These are phyloP conservation scores for Fennellomyces sp. DNA, from an alignment of 371 early-diverging fungal species.

Conservation along the genomic window DNA sequence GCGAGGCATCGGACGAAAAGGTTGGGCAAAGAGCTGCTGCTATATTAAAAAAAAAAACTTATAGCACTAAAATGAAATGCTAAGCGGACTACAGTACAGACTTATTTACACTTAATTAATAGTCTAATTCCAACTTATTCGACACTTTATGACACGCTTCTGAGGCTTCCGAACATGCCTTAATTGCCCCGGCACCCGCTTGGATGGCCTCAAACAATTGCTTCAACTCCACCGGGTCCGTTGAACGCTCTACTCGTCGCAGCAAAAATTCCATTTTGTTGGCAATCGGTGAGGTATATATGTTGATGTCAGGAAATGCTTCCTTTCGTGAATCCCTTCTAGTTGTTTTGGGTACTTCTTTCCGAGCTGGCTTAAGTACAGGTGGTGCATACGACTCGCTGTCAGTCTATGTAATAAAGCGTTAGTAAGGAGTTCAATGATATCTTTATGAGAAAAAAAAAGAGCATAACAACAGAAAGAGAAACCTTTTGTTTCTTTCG, in stretches of 20 bases:
- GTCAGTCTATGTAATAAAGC: slow-evolving; percentile 17
- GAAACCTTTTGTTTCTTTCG: background rate
- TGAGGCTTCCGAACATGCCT: slow-evolving; percentile 26
- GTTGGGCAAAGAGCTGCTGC: too few species aligned
- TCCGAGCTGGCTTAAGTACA: background rate
- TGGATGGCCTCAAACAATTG: slow-evolving; percentile 33
- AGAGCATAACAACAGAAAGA: background rate
- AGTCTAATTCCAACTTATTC: background rate
- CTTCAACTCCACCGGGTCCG: slow-evolving; percentile 26
- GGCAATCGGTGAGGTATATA: background rate
- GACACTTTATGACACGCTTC: background rate
- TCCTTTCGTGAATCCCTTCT: background rate
- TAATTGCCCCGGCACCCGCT: slow-evolving; percentile 31
- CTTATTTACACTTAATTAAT: background rate
- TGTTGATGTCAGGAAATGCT: background rate
- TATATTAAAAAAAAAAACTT: background rate
- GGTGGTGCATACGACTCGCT: background rate
- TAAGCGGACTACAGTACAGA: too few species aligned
- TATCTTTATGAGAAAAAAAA: background rate
- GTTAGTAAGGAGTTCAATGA: slow-evolving; percentile 5
- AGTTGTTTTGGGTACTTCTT: background rate
- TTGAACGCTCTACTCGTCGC: slow-evolving; percentile 10
- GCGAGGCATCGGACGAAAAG: too few species aligned
- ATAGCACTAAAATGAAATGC: background rate
- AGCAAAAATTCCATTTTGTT: slow-evolving; percentile 11